Percentiles rank a stretch among this genome's conserved stretches.
phyloP scores from a whole-genome alignment of 108 stramenopile genomes.

The Licmophora abbreviata region DNA sequence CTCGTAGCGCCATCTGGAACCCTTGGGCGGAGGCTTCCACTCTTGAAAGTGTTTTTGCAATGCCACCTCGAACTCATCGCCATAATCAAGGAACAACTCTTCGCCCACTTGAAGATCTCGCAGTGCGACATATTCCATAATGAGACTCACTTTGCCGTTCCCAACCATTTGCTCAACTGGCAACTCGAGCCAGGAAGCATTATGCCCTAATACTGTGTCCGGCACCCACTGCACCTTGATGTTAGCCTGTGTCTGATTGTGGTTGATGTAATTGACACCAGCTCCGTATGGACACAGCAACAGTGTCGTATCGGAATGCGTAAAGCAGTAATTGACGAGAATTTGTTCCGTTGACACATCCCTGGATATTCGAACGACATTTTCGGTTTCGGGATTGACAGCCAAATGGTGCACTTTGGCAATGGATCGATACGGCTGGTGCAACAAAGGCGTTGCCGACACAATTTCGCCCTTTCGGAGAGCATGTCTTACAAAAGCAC shows the following conservation, averaged over 20 bases:
- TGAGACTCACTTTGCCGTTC: slow-evolving; percentile 25
- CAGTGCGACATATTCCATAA: slow-evolving; percentile 37
- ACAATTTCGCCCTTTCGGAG: slow-evolving; percentile 33
- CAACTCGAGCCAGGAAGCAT: slow-evolving; percentile 55
- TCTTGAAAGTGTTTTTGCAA: slow-evolving; percentile 30
- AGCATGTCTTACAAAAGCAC: slow-evolving; percentile 58
- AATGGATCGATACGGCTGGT: too few relatives aligned
- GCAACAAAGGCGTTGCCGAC: slow-evolving; percentile 46
- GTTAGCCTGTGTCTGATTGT: slow-evolving; percentile 51
- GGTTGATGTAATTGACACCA: slow-evolving; percentile 57
- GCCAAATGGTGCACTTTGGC: too few relatives aligned
- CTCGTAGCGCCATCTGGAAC: background rate
- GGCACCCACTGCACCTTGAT: slow-evolving; percentile 50
- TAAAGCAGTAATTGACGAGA: slow-evolving; percentile 36
- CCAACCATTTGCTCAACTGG: slow-evolving; percentile 38
- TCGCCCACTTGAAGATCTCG: slow-evolving; percentile 45
- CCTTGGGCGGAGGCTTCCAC: background rate
- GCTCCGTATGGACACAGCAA: slow-evolving; percentile 70
- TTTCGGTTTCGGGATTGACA: slow-evolving; percentile 24
- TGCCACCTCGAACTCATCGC: slow-evolving; percentile 52
- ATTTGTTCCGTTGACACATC: slow-evolving; percentile 15
- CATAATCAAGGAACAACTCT: slow-evolving; percentile 64
- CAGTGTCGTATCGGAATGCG: slow-evolving; percentile 36
- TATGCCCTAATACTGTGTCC: slow-evolving; percentile 28
- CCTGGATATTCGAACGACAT: slow-evolving; percentile 6